Conservation (phyloP, 768 basidiomycete species). For the Termitomyces sp. region DNA sequence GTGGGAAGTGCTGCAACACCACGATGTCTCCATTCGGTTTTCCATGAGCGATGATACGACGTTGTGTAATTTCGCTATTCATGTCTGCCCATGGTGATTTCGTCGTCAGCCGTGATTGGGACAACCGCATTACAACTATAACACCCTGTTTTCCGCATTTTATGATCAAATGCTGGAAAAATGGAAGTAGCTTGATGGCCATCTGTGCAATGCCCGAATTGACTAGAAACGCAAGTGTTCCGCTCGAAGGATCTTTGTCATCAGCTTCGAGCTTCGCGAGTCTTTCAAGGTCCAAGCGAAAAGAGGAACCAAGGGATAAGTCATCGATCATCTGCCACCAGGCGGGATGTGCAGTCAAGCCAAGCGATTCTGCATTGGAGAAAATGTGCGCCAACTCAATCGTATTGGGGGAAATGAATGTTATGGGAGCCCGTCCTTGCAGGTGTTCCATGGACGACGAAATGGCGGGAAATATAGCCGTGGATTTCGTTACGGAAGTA, state of each 20-base stretch:
- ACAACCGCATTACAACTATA: slow-evolving; percentile 53
- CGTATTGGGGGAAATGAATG: slow-evolving; percentile 81
- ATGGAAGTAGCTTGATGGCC: slow-evolving; percentile 78
- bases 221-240: slow-evolving; percentile 57
- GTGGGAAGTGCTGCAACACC: slow-evolving; percentile 71
- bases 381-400: slow-evolving; percentile 64
- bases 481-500: slow-evolving; percentile 83
- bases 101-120: slow-evolving; percentile 24
- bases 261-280: slow-evolving; percentile 44
- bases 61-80: slow-evolving; percentile 37
- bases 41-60: slow-evolving; percentile 49
- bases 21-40: slow-evolving; percentile 38
- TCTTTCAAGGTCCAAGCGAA: slow-evolving; percentile 59
- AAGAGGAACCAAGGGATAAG: slow-evolving; percentile 61
- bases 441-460: slow-evolving; percentile 25
- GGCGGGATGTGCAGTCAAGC: slow-evolving; percentile 43
- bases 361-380: slow-evolving; percentile 36
- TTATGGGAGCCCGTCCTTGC: slow-evolving; percentile 39
- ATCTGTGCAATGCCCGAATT: slow-evolving; percentile 72
- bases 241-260: slow-evolving; percentile 32
- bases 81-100: slow-evolving; percentile 47
- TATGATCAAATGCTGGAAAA: slow-evolving; percentile 78
- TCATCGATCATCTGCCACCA: slow-evolving; percentile 68
- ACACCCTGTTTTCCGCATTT: slow-evolving; percentile 78
- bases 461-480: slow-evolving; percentile 61